Percentiles rank a stretch among this genome's conserved stretches.
phyloP scores from a whole-genome alignment of 441 rosid genomes.

The Pelargonium australe region DNA sequence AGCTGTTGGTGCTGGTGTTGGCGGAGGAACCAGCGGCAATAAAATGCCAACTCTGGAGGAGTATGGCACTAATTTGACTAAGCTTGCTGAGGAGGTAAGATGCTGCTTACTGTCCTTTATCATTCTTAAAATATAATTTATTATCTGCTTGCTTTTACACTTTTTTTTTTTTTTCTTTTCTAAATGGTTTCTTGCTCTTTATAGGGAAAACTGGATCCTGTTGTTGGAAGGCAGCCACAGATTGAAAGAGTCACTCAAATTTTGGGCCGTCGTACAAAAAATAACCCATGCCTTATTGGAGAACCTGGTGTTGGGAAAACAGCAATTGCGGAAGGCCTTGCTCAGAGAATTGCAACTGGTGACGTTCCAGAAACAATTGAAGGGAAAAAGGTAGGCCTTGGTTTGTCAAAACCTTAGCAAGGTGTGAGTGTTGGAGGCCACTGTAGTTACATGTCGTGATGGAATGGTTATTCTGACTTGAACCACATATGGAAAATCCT shows the following conservation, averaged over 20 bases:
- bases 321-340: slow-evolving; percentile 98
- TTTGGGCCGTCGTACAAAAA: slow-evolving; percentile 87
- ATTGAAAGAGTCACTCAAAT: slow-evolving; percentile 88
- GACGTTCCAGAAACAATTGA: slow-evolving; percentile 86
- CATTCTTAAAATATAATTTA: neutral
- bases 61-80: slow-evolving; percentile 94
- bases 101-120: neutral
- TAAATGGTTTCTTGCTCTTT: slow-evolving; percentile 18
- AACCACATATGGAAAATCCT: neutral
- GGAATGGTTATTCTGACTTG: neutral
- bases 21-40: slow-evolving; percentile 63
- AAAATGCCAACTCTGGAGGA: slow-evolving; percentile 98
- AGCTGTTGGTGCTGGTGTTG: slow-evolving; percentile 70
- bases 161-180: neutral
- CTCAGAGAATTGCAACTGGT: slow-evolving; percentile 76
- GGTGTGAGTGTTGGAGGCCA: too few relatives aligned
- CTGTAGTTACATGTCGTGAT: neutral
- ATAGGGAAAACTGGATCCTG: slow-evolving; percentile 91
- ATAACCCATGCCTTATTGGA: slow-evolving; percentile 97
- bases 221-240: slow-evolving; percentile 87
- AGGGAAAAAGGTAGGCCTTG: slow-evolving; percentile 58
- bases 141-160: neutral
- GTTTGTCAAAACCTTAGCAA: neutral
- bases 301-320: slow-evolving; percentile 99
- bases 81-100: slow-evolving; percentile 90